Percentiles rank a stretch among this genome's conserved stretches.
Evolutionary conservation across 179 eudicot genomes (phyloP).

Genomic region (Patellifolia procumbens): DNA sequence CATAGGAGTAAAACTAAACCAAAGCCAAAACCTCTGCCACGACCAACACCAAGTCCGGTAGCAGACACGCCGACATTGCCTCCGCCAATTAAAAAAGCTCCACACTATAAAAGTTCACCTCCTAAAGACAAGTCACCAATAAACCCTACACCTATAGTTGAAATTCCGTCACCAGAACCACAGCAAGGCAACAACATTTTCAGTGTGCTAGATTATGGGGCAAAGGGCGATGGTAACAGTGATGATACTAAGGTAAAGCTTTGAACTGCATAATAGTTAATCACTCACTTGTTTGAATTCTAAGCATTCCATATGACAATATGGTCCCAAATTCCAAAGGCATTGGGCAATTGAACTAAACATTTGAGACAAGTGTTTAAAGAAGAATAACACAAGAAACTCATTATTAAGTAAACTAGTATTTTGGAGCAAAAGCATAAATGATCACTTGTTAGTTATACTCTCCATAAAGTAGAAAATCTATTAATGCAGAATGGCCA

Average conservation of each 20-base stretch:
- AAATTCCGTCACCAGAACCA: slow-evolving; percentile 35
- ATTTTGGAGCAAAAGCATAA: neutral
- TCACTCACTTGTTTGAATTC: neutral
- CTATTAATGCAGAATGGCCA: slow-evolving; percentile 1
- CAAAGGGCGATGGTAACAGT: slow-evolving; percentile 64
- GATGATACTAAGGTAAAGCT: slow-evolving; percentile 76
- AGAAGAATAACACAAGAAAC: neutral
- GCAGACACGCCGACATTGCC: slow-evolving; percentile 10
- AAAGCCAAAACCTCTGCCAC: slow-evolving; percentile 36
- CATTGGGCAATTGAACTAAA: neutral
- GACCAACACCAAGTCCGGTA: slow-evolving; percentile 31
- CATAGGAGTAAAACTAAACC: slow-evolving; percentile 41
- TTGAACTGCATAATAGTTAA: neutral
- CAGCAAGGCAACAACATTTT: slow-evolving; percentile 29
- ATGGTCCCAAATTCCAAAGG: neutral
- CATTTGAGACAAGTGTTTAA: neutral
- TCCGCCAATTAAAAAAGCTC: slow-evolving; percentile 29
- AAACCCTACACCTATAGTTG: slow-evolving; percentile 30
- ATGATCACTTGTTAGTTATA: neutral
- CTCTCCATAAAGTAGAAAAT: neutral
- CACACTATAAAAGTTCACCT: slow-evolving; percentile 26
- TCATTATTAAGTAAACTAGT: neutral
- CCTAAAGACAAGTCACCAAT: slow-evolving; percentile 34
- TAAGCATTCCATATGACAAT: neutral
- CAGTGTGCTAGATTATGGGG: slow-evolving; percentile 71